Conservation (phyloP, 176 grass and related monocot genomes). For the Leersia perrieri region DNA sequence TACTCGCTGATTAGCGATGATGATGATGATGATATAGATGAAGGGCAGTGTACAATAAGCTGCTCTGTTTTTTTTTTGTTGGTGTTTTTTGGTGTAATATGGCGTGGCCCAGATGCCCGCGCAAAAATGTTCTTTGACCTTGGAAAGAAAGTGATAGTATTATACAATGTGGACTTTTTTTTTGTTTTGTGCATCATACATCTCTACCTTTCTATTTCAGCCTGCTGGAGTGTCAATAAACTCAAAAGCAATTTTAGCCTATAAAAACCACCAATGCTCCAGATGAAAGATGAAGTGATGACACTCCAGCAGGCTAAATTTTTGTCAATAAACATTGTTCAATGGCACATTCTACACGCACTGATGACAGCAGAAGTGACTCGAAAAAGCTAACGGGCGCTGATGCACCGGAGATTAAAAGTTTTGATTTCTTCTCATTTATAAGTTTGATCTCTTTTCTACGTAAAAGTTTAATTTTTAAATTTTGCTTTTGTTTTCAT, state of each 20-base stretch:
- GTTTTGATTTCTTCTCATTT: too few species aligned
- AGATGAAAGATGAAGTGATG: too few species aligned
- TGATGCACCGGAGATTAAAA: too few species aligned
- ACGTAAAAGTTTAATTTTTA: too few species aligned
- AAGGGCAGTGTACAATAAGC: constrained; percentile 18
- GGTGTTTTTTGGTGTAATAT: background rate
- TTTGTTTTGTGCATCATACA: background rate
- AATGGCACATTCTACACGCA: too few species aligned
- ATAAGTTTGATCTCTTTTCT: too few species aligned
- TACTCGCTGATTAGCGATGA: constrained; percentile 29
- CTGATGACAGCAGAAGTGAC: too few species aligned
- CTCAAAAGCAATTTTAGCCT: background rate
- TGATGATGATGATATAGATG: constrained; percentile 24
- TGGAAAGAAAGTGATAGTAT: background rate
- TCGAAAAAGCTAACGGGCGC: too few species aligned
- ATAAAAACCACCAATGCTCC: too few species aligned
- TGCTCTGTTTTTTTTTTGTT: background rate
- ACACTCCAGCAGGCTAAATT: too few species aligned
- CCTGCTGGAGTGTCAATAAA: background rate
- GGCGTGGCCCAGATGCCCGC: background rate
- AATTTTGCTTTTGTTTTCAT: too few species aligned
- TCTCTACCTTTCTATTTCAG: background rate
- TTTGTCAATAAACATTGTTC: too few species aligned
- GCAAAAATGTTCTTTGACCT: background rate
- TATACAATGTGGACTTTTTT: background rate